Base-by-base conservation (phyloP, 2,329 filamentous ascomycete genomes). In the Beauveria medogensis region DNA sequence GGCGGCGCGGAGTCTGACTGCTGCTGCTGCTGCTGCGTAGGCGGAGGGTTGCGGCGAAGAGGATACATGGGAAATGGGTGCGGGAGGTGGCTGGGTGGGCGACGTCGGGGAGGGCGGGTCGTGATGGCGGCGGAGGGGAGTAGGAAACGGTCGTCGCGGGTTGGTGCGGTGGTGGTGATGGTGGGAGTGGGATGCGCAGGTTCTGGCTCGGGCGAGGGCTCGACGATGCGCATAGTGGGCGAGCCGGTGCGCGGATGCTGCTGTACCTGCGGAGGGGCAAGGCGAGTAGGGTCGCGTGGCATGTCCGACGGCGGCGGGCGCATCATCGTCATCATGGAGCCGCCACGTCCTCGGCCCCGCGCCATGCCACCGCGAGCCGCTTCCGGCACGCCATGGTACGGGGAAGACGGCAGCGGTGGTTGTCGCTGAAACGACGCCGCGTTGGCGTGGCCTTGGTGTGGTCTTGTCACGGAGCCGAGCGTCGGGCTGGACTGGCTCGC, bases 401-500 rank as follows among this genome's bases (percentile, higher is more conserved):
- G 46, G 1, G 30, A 24, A 5, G 26, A 12, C 14, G 55, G 44
- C 60, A 52, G 63, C 56, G 46, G 20, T 63, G 46, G 20, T 63
- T 50, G 20, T 63, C 62, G 60, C 48, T 60, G 62, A 46, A 63
- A 57, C 26, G 9, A 34, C 2, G 24, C 48, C 53, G 18, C 50
- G 28, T 48, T 57, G 48, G 10, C 63, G 66, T 41, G 5, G 34
- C 34, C 34, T 16, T 37, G 34, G 5, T 37, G 34, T 37, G 34
- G 14, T 37, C 12, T 2, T 37, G 14, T 37, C 34, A 37, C 34
- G 14, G 34, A 37, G 34, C 34, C 34, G 18, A 78, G 67, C 1
- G 77, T 78, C 12, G 77, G 76, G 55, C 75, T 78, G 8, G 76
- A 74, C 58, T 78, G 75, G 6, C 73, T 74, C 69, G 5, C 74